Base-by-base conservation (phyloP, 225 moss, liverwort and hornwort genomes). In the Rhytidiadelphus loreus region DNA sequence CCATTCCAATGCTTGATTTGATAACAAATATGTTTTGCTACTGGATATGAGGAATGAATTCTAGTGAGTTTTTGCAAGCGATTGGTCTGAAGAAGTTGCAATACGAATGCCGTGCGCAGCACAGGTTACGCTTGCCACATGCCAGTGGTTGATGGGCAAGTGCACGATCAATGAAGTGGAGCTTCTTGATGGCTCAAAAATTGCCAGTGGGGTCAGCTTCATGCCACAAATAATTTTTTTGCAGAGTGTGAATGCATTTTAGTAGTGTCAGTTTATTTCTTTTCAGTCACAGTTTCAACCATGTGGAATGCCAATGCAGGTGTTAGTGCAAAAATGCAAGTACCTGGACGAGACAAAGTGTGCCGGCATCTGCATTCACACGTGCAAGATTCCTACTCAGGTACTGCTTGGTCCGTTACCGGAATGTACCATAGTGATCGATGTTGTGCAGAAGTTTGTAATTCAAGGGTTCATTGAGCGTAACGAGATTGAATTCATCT, bases 341-440 rank as follows among this genome's bases (percentile, higher is more conserved):
- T 98, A 96, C 79, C 86, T 98, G 68, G 96, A 97, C 76, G 95
- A 93, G 90, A 97, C 94, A 58, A 96, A 97, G 88, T 98, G 98
- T 89, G 98, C 98, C 65, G 98, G 98, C 85, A 96, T 97, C 72
- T 98, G 98, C 92, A 98, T 95, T 62, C 97, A 98, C 89, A 96
- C 96, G 35, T 98, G 98, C 94, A 97, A 97, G 88, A 93, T 98
- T 72, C 98, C 98, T 25, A 98, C 98, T 80, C 98, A 98, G 95
- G 98, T 98, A 75, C n/a, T 64, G 4, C 62, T 66, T 19, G 63
- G 56, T 80, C 75, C 89, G 43, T 30, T n/a, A 78, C 44, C 37
- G 20, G 74, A 83, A 72, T 41, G 55, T 57, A 28, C 30, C 16
- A 44, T 10, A 81, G 77, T 69, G 59, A 12, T 72, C n/a, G 59